phyloP scores from a whole-genome alignment of 2,329 filamentous ascomycete species.

The Microcyclospora pomicola region DNA sequence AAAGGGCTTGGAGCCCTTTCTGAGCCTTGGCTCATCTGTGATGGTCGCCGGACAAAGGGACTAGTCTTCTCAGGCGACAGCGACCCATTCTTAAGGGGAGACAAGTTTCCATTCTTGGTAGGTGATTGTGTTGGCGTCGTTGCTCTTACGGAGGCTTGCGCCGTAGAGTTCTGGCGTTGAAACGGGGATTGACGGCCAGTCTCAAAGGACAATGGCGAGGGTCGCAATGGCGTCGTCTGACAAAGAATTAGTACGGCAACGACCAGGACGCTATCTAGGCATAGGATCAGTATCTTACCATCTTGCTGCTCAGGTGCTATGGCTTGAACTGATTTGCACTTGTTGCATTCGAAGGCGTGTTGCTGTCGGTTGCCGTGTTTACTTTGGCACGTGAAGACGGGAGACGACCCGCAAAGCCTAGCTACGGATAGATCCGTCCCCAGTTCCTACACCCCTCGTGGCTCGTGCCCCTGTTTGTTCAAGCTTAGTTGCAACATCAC shows the following conservation, averaged over 20 bases:
- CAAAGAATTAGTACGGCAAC: too few species aligned
- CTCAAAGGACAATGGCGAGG: slow-evolving; percentile 6
- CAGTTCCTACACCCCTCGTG: neutral
- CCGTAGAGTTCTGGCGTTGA: too few species aligned
- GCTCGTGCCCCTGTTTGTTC: neutral
- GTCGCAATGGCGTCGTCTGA: too few species aligned
- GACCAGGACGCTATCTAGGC: too few species aligned
- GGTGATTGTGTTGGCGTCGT: slow-evolving; percentile 29
- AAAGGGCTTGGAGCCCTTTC: slow-evolving; percentile 23
- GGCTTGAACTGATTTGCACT: too few species aligned
- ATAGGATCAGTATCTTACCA: too few species aligned
- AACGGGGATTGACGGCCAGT: too few species aligned
- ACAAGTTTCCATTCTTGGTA: slow-evolving; percentile 19
- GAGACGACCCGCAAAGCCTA: too few species aligned
- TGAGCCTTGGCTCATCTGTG: slow-evolving; percentile 17
- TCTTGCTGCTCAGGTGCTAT: too few species aligned
- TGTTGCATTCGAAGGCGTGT: neutral
- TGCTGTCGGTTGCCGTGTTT: slow-evolving; percentile 1
- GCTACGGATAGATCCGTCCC: neutral
- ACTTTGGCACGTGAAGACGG: neutral
- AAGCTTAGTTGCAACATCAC: too few species aligned
- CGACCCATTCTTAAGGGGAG: slow-evolving; percentile 13
- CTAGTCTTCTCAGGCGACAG: slow-evolving; percentile 22
- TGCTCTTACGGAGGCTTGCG: slow-evolving; percentile 16
- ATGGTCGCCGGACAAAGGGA: slow-evolving; percentile 23